Evolutionary conservation across 371 early-diverging fungal genomes (phyloP).

Genomic region (Mortierella sp.): DNA sequence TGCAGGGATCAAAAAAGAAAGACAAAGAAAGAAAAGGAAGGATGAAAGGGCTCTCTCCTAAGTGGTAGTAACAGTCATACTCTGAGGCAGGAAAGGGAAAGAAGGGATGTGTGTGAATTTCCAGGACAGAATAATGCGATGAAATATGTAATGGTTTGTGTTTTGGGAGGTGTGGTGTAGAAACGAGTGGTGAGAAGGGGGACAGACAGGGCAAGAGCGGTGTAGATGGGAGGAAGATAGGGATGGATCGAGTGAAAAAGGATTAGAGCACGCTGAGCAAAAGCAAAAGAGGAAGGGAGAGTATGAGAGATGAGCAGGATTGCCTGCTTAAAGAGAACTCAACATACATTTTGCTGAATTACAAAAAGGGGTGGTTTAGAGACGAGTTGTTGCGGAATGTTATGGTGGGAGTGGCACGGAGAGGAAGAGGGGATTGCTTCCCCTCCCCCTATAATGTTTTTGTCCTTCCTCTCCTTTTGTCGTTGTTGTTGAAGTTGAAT

Average conservation of each 20-base stretch:
- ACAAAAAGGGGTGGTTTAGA: not conserved
- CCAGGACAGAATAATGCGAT: not conserved
- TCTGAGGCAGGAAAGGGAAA: not conserved
- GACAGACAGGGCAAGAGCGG: not conserved
- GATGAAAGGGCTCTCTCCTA: not conserved
- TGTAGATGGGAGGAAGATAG: not conserved
- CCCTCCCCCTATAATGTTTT: not conserved
- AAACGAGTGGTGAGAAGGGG: not conserved
- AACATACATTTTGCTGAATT: too few relatives aligned
- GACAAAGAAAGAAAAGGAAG: not conserved
- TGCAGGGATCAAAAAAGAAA: slow-evolving; percentile 5
- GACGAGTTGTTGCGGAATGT: not conserved
- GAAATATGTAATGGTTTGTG: not conserved
- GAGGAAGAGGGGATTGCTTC: not conserved
- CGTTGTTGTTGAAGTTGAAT: not conserved
- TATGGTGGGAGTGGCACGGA: not conserved
- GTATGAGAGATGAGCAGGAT: not conserved
- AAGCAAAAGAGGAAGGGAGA: not conserved
- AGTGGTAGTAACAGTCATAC: slow-evolving; percentile 3
- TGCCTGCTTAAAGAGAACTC: not conserved
- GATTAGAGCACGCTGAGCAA: not conserved
- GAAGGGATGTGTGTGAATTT: not conserved
- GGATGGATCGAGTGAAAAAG: not conserved
- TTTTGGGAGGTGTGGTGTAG: not conserved
- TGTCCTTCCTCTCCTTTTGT: not conserved